phyloP scores from a whole-genome alignment of 257 asterid species.

The Primulina tabacum region DNA sequence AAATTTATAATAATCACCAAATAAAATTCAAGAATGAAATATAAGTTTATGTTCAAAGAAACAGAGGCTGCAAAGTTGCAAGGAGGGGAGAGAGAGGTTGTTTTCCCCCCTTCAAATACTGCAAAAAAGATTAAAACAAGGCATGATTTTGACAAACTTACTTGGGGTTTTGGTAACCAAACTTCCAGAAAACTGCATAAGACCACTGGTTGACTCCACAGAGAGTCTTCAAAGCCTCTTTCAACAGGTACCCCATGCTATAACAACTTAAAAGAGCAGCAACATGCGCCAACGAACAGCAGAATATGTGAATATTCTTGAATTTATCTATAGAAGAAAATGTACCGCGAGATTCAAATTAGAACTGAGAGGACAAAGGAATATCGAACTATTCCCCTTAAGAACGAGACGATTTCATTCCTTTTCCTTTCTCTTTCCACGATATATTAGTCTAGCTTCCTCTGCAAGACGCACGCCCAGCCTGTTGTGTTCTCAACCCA shows the following conservation, averaged over 20 bases:
- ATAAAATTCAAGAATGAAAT: neutral
- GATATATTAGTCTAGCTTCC: slow-evolving; percentile 56
- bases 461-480: slow-evolving; percentile 79
- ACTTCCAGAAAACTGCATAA: slow-evolving; percentile 81
- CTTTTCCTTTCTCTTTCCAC: slow-evolving; percentile 1
- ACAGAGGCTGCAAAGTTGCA: neutral
- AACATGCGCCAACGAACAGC: slow-evolving; percentile 24
- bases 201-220: slow-evolving; percentile 82
- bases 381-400: slow-evolving; percentile 16
- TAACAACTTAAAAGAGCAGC: slow-evolving; percentile 16
- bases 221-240: slow-evolving; percentile 72
- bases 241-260: slow-evolving; percentile 65
- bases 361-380: slow-evolving; percentile 21
- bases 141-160: slow-evolving; percentile 32
- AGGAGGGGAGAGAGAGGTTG: neutral
- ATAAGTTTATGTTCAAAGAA: slow-evolving; percentile 10
- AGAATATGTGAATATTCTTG: slow-evolving; percentile 28
- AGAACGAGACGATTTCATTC: slow-evolving; percentile 10
- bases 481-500: slow-evolving; percentile 83
- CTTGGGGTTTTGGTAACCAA: slow-evolving; percentile 71
- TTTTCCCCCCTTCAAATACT: neutral
- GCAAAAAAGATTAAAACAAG: neutral
- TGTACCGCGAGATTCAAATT: slow-evolving; percentile 25
- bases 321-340: slow-evolving; percentile 16
- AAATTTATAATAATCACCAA: neutral